phyloP scores from a whole-genome alignment of 495 filamentous ascomycete species.

The Bacidia gigantensis region DNA sequence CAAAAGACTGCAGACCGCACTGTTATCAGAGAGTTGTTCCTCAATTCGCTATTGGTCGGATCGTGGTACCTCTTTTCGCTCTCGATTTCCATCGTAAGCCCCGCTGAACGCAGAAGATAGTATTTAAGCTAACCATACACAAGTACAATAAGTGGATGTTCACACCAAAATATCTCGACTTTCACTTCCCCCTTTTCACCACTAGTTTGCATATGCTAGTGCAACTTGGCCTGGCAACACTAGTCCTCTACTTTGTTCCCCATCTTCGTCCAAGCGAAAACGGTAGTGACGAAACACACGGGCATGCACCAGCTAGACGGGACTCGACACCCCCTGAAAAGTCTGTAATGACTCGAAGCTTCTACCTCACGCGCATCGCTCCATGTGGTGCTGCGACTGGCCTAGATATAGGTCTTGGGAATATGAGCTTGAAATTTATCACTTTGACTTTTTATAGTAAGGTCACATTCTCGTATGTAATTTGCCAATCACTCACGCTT shows the following conservation, averaged over 20 bases:
- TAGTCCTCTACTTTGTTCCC: conserved; percentile 73
- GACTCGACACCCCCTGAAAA: conserved; percentile 39
- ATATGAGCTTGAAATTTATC: conserved; percentile 91
- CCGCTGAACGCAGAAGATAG: not conserved
- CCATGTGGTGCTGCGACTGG: conserved; percentile 91
- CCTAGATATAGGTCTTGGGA: conserved; percentile 91
- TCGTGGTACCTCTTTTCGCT: conserved; percentile 94
- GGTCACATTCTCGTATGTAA: not conserved
- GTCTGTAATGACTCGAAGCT: conserved; percentile 77
- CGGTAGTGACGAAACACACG: conserved; percentile 27
- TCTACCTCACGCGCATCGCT: conserved; percentile 84
- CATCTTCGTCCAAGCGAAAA: conserved; percentile 58
- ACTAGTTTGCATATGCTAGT: conserved; percentile 94
- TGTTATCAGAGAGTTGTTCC: conserved; percentile 49
- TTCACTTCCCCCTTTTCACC: conserved; percentile 90
- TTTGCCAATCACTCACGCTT: not conserved
- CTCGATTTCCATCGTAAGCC: conserved; percentile 80
- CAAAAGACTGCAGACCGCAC: conserved; percentile 43
- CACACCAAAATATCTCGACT: conserved; percentile 66
- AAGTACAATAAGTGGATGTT: conserved; percentile 99
- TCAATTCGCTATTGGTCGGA: conserved; percentile 65
- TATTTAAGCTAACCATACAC: not conserved
- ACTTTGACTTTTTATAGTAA: conserved; percentile 90
- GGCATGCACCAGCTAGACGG: conserved; percentile 29
- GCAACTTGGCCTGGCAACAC: conserved; percentile 70